Evolutionary conservation across 2,329 filamentous ascomycete species (phyloP).

Genomic region (Colletotrichum noveboracense): DNA sequence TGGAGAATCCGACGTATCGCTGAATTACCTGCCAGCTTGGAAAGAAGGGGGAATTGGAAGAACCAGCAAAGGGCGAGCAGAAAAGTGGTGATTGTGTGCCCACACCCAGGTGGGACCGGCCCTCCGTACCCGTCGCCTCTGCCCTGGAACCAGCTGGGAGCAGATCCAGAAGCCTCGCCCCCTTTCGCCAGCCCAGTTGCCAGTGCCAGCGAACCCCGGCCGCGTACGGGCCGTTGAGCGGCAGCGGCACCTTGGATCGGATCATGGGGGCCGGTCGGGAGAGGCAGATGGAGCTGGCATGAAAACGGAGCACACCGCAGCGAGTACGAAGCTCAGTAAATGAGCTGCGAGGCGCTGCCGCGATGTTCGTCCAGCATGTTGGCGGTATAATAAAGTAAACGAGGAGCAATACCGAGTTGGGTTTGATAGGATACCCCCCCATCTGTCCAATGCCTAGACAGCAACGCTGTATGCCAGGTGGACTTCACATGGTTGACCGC

Average conservation of each 20-base stretch:
- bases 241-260: constrained; percentile 14
- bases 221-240: constrained; percentile 9
- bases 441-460: neutral
- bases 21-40: neutral
- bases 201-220: neutral
- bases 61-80: neutral
- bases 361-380: neutral
- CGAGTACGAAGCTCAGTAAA: constrained; percentile 11
- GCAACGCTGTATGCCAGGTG: neutral
- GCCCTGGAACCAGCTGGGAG: neutral
- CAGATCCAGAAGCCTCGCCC: neutral
- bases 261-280: neutral
- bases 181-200: neutral
- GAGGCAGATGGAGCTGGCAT: neutral
- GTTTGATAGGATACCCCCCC: neutral
- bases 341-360: constrained; percentile 8
- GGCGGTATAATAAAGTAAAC: neutral
- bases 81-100: constrained; percentile 5
- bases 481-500: neutral
- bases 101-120: constrained; percentile 1
- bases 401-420: neutral
- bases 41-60: neutral
- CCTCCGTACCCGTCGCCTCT: neutral
- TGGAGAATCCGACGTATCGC: neutral
- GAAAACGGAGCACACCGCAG: neutral